Evolutionary conservation across 73 alveolate genomes (phyloP).

Genomic region (Vitrella brassicaformis): DNA sequence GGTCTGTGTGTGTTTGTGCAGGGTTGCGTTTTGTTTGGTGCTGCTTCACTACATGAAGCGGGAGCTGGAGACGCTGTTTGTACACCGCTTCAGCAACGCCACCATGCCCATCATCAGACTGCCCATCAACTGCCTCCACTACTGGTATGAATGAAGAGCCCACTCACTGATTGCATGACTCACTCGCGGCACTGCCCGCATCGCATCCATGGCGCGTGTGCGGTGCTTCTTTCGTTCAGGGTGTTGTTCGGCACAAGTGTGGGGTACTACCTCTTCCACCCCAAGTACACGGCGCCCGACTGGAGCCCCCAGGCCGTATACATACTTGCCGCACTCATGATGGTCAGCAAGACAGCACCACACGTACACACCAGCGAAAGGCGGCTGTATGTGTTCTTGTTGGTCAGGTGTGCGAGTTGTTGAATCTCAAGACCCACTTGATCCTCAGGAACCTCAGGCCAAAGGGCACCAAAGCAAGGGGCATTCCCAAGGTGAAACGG

Average conservation of each 20-base stretch:
- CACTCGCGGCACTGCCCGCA: too few species aligned
- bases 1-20: conserved; percentile 29
- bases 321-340: too few species aligned
- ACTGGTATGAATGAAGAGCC: too few species aligned
- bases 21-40: conserved; percentile 54
- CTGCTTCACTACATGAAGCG: conserved; percentile 73
- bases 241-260: conserved; percentile 64
- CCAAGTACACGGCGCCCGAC: conserved; percentile 70
- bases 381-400: too few species aligned
- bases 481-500: conserved; percentile 62
- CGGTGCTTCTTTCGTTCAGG: too few species aligned
- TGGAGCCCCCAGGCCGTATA: conserved; percentile 49
- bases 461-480: conserved; percentile 69
- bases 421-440: conserved; percentile 62
- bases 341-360: too few species aligned
- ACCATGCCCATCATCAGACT: conserved; percentile 78
- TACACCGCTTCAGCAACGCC: conserved; percentile 70
- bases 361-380: too few species aligned
- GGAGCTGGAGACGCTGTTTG: conserved; percentile 70
- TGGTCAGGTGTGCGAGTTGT: conserved; percentile 53
- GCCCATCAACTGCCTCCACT: conserved; percentile 75
- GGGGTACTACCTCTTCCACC: conserved; percentile 72
- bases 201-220: too few species aligned
- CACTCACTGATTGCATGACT: too few species aligned
- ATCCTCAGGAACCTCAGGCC: conserved; percentile 63